A percentile compares a stretch with the other conserved stretches of the same genome.
Conservation (phyloP, 257 asterid genomes). For the Salvia miltiorrhiza region DNA sequence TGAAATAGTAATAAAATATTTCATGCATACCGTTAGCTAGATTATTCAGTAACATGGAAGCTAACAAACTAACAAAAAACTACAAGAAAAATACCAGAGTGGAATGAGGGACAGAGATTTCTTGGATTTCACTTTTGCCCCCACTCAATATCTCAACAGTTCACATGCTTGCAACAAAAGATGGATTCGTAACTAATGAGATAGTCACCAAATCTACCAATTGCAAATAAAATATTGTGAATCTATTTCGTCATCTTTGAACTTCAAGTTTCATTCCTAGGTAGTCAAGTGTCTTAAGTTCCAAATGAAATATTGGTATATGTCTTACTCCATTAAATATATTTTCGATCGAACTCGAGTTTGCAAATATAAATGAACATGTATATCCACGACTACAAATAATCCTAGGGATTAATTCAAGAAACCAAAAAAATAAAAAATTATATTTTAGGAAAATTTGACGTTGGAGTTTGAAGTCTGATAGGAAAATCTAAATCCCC, state of each 20-base stretch:
- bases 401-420: no score
- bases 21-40: neutral
- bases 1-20: neutral
- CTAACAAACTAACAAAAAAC: constrained; percentile 27
- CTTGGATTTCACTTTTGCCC: constrained; percentile 49
- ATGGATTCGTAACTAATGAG: neutral
- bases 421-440: no score
- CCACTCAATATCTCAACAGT: constrained; percentile 27
- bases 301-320: no score
- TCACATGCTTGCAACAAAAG: constrained; percentile 34
- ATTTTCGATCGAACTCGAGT: no score
- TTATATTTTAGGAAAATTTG: no score
- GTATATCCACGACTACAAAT: no score
- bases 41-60: constrained; percentile 29
- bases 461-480: no score
- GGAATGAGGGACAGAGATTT: constrained; percentile 31
- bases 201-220: constrained; percentile 24
- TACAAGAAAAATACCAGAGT: neutral
- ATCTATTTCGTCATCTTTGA: neutral
- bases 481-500: no score
- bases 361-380: no score
- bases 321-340: no score
- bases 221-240: neutral
- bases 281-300: neutral
- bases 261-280: neutral